Base-by-base conservation (phyloP, 2,329 filamentous ascomycete genomes). In the Monosporascus cannonballus region DNA sequence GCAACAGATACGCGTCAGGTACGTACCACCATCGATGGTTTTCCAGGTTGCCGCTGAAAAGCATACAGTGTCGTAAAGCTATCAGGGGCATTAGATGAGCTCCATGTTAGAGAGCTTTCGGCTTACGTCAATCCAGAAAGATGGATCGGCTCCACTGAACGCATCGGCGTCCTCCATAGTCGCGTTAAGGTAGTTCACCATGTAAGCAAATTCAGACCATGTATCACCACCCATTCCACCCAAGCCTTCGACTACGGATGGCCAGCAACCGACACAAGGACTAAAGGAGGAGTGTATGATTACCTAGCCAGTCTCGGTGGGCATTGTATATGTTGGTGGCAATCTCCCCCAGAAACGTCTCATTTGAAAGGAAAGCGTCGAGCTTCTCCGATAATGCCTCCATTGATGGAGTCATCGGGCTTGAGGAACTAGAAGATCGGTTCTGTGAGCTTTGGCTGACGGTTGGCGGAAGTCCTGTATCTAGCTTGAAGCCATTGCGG, bases 201-300 rank as follows among this genome's bases (percentile, higher is more conserved):
- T 69, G 58, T 84, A 88, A 1, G 74, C 79, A 22, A 81, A 81
- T 59, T 87, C 84, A 14, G 83, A 86, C 76, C 81, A 88, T 49
- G 80, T 72, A 61, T 87, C 84, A 18, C 83, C 76, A 2, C 79
- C 80, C 5, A 71, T 59, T 7, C 71, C 73, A 17, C 61, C 63
- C 1, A 73, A 60, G 1, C 73, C 73, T 25, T 61, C 66, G 20
- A 64, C 60, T 64, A 38, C 30, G 9, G 15, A 22, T 45, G 24
- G 36, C 48, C 30, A 45, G 8, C 38, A 56, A 48, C 53, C 47
- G 51, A 41, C 8, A 45, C 42, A 24, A 18, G 41, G 1, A 14
- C n/a, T 39, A 15, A 8, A 4, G 36, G 2, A 1, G n/a, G 5
- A 11, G 7, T 27, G 6, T 9, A 36, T 3, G 14, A 9, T 47